A percentile compares a stretch with the other conserved stretches of the same genome.
Conservation (phyloP, 2,329 filamentous ascomycete genomes). For the Remersonia thermophila region DNA sequence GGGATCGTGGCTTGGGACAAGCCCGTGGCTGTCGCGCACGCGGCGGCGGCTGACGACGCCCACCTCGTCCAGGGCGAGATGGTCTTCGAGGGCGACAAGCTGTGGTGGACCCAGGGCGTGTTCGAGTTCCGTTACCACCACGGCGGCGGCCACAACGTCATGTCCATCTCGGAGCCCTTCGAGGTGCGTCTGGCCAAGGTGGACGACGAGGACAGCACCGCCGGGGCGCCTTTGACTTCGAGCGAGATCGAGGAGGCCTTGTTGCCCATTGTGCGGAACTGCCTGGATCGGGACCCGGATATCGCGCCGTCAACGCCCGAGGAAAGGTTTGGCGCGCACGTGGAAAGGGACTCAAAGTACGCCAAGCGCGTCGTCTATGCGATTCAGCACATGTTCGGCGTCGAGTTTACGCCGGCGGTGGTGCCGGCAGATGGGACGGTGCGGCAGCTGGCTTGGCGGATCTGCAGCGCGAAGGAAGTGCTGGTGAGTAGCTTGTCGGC, state of each 20-base stretch:
- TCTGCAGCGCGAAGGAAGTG: constrained; percentile 92
- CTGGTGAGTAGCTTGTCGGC: constrained; percentile 46
- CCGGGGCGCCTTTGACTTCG: too few species aligned
- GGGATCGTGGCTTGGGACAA: constrained; percentile 64
- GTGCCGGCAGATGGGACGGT: constrained; percentile 88
- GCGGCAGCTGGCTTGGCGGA: constrained; percentile 80
- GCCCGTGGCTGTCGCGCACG: constrained; percentile 25
- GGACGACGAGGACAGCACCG: constrained; percentile 49
- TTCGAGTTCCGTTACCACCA: constrained; percentile 98
- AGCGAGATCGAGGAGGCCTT: constrained; percentile 61
- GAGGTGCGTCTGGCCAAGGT: constrained; percentile 77
- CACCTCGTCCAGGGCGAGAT: constrained; percentile 68
- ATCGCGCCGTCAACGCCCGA: constrained; percentile 71
- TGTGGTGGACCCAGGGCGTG: constrained; percentile 93
- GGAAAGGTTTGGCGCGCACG: constrained; percentile 72
- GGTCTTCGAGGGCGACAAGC: constrained; percentile 78
- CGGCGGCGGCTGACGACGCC: constrained; percentile 35
- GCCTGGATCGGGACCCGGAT: constrained; percentile 81
- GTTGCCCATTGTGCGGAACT: constrained; percentile 77
- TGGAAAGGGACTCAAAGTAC: constrained; percentile 81
- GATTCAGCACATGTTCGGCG: constrained; percentile 91
- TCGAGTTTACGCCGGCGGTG: constrained; percentile 87
- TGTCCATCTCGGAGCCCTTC: constrained; percentile 88
- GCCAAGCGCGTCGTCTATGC: constrained; percentile 85
- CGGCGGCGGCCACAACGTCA: constrained; percentile 79